Evolutionary conservation across 139 green algal species (phyloP), one percentile per base, ranked within the genome.

Genomic region (Ettlia oleoabundans): DNA sequence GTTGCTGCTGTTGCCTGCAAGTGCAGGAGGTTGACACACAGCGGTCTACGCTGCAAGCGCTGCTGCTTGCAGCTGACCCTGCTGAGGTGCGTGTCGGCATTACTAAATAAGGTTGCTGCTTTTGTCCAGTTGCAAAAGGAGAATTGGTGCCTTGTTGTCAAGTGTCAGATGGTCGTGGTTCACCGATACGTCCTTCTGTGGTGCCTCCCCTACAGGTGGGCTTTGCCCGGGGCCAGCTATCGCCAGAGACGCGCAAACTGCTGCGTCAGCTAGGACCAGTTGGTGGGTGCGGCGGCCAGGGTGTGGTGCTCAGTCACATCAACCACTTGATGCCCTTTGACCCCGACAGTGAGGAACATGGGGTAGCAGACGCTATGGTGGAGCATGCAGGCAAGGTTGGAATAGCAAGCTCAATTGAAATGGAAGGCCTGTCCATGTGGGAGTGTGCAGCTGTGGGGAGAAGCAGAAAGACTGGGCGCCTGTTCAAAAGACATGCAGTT

Each of bases 41-140:
- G 32, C 71, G 85, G 0, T 82, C 68, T 28, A 85, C 52, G 26
- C 85, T 94, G 7, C 52, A 37, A 24, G 86, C 86, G 2, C 69
- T 87, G 22, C 77, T 94, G 47, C 63, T 86, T 30, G 47, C 71
- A 19, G 42, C 22, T 19, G 81, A 89, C 62, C 87, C 84, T 3
- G 51, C 77, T 10, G 89, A 94, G 84, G 76, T 89, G 38, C 40
- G 47, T 15, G 47, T 15, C 47, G 47, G 13, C 15, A 15, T 10
- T 15, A 58, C n/a, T n/a, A n/a, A n/a, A n/a, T n/a, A n/a, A n/a
- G n/a, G n/a, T n/a, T n/a, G n/a, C n/a, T n/a, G n/a, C n/a, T n/a
- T n/a, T n/a, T n/a, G n/a, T n/a, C n/a, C n/a, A n/a, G n/a, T n/a
- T n/a, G n/a, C n/a, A n/a, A n/a, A n/a, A n/a, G n/a, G n/a, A n/a